A percentile compares a stretch with the other conserved stretches of the same genome.
Evolutionary conservation across 257 asterid genomes (phyloP).

Genomic region (Lycium ferocissimum): DNA sequence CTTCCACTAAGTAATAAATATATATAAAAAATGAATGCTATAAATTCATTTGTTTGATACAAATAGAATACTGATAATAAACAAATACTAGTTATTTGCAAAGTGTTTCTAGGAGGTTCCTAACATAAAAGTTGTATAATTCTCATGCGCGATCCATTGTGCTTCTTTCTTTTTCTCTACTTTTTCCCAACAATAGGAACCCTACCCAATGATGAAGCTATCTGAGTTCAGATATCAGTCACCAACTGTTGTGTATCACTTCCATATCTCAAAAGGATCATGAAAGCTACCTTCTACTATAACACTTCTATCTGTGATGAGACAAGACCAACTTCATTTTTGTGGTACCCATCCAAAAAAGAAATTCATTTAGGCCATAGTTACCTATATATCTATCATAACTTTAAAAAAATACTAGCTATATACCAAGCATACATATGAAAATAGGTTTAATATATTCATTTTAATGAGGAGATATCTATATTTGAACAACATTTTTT

Average conservation of each 20-base stretch:
- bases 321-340: neutral
- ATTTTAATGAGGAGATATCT: too few relatives aligned
- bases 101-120: conserved; percentile 18
- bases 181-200: conserved; percentile 20
- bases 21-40: too few relatives aligned
- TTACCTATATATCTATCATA: neutral
- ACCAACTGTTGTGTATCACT: conserved; percentile 14
- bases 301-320: neutral
- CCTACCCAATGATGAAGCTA: conserved; percentile 22
- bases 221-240: conserved; percentile 15
- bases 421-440: too few relatives aligned
- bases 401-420: neutral
- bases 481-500: too few relatives aligned
- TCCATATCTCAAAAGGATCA: neutral
- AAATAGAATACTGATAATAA: neutral
- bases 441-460: too few relatives aligned
- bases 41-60: too few relatives aligned
- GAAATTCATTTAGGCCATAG: neutral
- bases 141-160: conserved; percentile 14
- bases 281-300: neutral
- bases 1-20: too few relatives aligned
- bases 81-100: neutral
- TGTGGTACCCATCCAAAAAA: neutral
- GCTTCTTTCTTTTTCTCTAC: neutral
- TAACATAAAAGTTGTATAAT: neutral